Conservation (phyloP, 2,329 filamentous ascomycete genomes). For the Teratosphaeria pseudoeucalypti region DNA sequence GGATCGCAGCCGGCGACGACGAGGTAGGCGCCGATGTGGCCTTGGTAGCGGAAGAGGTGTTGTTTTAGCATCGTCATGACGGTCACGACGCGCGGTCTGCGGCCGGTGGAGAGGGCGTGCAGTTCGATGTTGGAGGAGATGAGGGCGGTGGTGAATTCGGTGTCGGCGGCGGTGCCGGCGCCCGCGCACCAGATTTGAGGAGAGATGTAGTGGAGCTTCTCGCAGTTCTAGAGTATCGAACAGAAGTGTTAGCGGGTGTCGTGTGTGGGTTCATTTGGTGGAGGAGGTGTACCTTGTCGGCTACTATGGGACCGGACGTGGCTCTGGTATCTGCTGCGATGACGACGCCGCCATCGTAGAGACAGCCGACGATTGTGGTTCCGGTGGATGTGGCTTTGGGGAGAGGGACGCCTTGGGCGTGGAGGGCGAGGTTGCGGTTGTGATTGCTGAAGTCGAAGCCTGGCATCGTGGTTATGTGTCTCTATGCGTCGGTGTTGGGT, state of each 20-base stretch:
- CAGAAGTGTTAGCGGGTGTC: neutral
- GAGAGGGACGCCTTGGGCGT: conserved; percentile 84
- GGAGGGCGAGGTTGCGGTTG: conserved; percentile 94
- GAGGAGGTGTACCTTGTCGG: conserved; percentile 65
- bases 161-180: conserved; percentile 94
- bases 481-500: neutral
- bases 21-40: conserved; percentile 93
- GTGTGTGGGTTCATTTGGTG: neutral
- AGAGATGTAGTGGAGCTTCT: conserved; percentile 98
- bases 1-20: conserved; percentile 95
- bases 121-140: conserved; percentile 98
- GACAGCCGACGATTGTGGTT: conserved; percentile 96
- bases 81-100: conserved; percentile 92
- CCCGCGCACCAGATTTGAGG: conserved; percentile 99
- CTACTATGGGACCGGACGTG: conserved; percentile 93
- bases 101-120: conserved; percentile 89
- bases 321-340: conserved; percentile 98
- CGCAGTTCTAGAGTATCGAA: conserved; percentile 61
- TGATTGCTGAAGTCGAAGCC: conserved; percentile 74
- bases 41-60: conserved; percentile 97
- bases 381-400: conserved; percentile 98
- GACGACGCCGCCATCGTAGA: conserved; percentile 93
- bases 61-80: conserved; percentile 99
- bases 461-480: conserved; percentile 3
- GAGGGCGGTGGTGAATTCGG: conserved; percentile 96